phyloP scores from a whole-genome alignment of 352 stramenopile genomes.

The Phytopythium sindhum region DNA sequence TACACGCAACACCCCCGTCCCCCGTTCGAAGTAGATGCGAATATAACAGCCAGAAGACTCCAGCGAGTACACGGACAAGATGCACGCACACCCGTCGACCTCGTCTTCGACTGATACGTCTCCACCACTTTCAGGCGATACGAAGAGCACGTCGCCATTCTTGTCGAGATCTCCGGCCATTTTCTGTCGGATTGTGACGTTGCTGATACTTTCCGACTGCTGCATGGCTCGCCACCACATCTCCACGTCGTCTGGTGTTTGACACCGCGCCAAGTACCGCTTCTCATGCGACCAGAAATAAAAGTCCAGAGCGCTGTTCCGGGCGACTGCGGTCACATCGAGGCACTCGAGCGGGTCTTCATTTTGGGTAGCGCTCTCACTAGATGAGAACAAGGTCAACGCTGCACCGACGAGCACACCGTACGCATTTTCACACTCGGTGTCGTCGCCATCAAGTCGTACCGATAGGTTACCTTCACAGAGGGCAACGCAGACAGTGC shows the following conservation, averaged over 20 bases:
- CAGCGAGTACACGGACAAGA: constrained; percentile 71
- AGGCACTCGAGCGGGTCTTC: constrained; percentile 31
- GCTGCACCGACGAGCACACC: constrained; percentile 57
- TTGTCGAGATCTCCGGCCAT: constrained; percentile 9
- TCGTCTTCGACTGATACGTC: not conserved
- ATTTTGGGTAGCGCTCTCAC: constrained; percentile 26
- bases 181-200: constrained; percentile 22
- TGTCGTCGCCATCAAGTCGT: constrained; percentile 34
- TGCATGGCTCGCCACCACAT: constrained; percentile 67
- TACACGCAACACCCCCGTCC: constrained; percentile 56
- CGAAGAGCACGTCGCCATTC: constrained; percentile 29
- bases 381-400: constrained; percentile 55
- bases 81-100: constrained; percentile 54
- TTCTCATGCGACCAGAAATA: constrained; percentile 46
- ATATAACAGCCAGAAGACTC: constrained; percentile 61
- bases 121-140: constrained; percentile 11
- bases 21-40: constrained; percentile 72
- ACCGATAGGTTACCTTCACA: constrained; percentile 58
- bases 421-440: constrained; percentile 34
- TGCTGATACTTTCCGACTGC: constrained; percentile 41
- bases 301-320: constrained; percentile 33
- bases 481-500: constrained; percentile 34
- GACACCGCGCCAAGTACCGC: constrained; percentile 29
- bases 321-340: constrained; percentile 36
- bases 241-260: constrained; percentile 23